Percentiles rank a stretch among this genome's conserved stretches.
phyloP scores from a whole-genome alignment of 2,329 filamentous ascomycete species.

The Neofusicoccum parvum region DNA sequence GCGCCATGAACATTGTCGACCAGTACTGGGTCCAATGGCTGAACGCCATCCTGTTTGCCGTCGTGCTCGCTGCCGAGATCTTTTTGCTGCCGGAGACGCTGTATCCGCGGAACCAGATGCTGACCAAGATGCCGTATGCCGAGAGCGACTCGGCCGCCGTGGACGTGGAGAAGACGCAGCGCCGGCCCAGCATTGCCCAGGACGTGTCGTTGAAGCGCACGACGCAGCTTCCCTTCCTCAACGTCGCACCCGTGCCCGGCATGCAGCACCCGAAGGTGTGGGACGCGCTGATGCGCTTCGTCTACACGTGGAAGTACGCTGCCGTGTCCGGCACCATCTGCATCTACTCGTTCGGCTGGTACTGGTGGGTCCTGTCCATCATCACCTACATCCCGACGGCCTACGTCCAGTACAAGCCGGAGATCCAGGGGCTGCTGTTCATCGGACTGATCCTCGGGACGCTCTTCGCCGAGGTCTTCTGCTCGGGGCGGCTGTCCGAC shows the following conservation, averaged over 20 bases:
- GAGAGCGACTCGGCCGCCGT: conserved; percentile 29
- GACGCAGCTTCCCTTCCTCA: conserved; percentile 49
- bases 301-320: conserved; percentile 50
- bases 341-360: conserved; percentile 57
- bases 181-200: conserved; percentile 22
- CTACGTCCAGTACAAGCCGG: conserved; percentile 51
- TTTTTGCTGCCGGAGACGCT: conserved; percentile 59
- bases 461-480: conserved; percentile 53
- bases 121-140: conserved; percentile 37
- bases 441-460: conserved; percentile 58
- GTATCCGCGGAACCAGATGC: conserved; percentile 57
- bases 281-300: conserved; percentile 50
- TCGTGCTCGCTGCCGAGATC: conserved; percentile 52
- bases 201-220: conserved; percentile 39
- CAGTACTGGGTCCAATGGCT: conserved; percentile 59
- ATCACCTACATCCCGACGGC: conserved; percentile 58
- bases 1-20: conserved; percentile 53
- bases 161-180: conserved; percentile 27
- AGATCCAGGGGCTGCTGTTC: conserved; percentile 57
- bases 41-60: conserved; percentile 55
- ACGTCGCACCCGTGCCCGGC: conserved; percentile 51
- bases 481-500: conserved; percentile 58
- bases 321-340: conserved; percentile 50
- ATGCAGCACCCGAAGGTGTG: conserved; percentile 55
- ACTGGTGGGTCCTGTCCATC: conserved; percentile 59